Base-by-base conservation (phyloP, 164 flowering plant genomes). In the Tetracentron sinense region DNA sequence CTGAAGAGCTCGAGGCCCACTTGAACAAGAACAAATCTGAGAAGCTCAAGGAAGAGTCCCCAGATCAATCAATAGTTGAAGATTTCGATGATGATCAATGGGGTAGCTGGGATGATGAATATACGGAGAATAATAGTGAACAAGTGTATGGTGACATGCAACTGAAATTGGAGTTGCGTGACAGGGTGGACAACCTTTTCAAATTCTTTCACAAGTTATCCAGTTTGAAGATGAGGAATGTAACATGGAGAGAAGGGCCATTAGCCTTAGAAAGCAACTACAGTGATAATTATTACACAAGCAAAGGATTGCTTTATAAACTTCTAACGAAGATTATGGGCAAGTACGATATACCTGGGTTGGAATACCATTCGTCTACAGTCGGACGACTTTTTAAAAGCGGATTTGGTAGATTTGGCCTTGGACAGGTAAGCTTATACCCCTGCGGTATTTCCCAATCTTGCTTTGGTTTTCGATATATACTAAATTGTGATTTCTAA, bases 371-470 rank as follows among this genome's bases (percentile, higher is more conserved):
- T 76, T 89, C 99, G 14, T 89, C 97, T 46, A 80, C 96, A 0
- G 97, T 94, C n/a, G 96, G 96, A 7, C 82, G 96, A 35, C 85
- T 94, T 66, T 88, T 93, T 38, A 93, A 93, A 78, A 93, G 96
- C 72, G 98, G 98, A 22, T 89, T 94, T 71, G 97, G 99, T 54
- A 84, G 97, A 78, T 91, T 94, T 72, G 99, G 97, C 68, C 90
- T 94, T 73, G 93, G 96, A 63, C 99, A 94, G 87, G 98, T 85
- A 58, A n/a, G n/a, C n/a, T n/a, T n/a, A 63, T 49, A 53, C 72
- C 10, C 0, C 16, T 1, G 0, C 26, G 0, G 27, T 11, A 12
- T 61, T 42, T 27, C 42, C 22, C 19, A 21, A 42, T 22, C 8
- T 38, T 28, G 5, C 31, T 46, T n/a, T 21, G 6, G 6, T 44